Evolutionary conservation across 257 asterid genomes (phyloP), one percentile per base, ranked within the genome.

Genomic region (Solanum commersonii): DNA sequence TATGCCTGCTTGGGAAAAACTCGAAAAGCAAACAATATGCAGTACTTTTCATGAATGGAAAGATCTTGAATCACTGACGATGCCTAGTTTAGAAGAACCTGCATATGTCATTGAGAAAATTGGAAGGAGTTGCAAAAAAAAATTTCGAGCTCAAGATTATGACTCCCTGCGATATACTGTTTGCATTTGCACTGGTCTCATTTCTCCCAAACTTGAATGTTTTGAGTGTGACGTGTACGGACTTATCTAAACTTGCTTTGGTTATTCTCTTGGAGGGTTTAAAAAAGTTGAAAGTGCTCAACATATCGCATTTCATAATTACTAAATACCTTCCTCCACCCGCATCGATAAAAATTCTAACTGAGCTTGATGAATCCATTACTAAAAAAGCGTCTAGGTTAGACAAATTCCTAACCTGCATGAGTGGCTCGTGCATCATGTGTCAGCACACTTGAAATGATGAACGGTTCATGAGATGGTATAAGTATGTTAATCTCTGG

Each of bases 401-500:
- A 87, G 90, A 89, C 87, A 89, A 77, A 49, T 94, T 96, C 31
- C 2, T 92, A 5, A 94, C 94, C 3, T 96, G 98, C 91, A 93
- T 91, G 94, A 83, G 87, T 5, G 91, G 88, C 15, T 84, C 94
- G 4, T 95, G 98, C 92, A 81, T 88, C 31, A 93, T 91, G 94
- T 96, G 98, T 85, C 93, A 94, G 60, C 93, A 96, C 14, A 90
- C 97, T 0, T 92, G 90, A 93, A 71, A 79, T 6, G 98, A 96
- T 22, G 98, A 94, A 65, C 98, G 98, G 79, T 87, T 93, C 86
- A 89, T 96, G 35, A 92, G 98, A 93, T 96, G 98, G 98, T 92
- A 95, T 91, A 95, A 89, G 91, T 96, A 94, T 59, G 98, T 92
- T 89, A 93, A 94, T 78, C 93, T 93, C 33, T 96, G 98, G 98